Base-by-base conservation (phyloP, 148 eudicot genomes). In the Vaccinium myrtillus region DNA sequence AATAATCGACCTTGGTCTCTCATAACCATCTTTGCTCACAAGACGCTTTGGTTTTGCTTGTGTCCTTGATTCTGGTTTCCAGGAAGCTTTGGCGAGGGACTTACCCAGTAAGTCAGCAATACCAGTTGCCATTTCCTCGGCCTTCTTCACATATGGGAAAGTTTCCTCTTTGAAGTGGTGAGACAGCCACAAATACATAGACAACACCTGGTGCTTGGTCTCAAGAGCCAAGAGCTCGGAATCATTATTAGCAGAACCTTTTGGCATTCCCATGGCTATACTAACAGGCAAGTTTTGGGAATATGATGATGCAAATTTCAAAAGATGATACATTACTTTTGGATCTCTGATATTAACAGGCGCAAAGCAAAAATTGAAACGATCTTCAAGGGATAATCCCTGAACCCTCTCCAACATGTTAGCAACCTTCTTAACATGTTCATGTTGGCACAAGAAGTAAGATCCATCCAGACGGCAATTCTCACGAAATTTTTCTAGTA, bases 361-460 rank as follows among this genome's bases (percentile, higher is more conserved):
- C 63, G 99, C 98, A 92, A 96, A 96, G 89, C 99, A 96, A 86
- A 96, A 96, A 87, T 96, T 92, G 83, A 91, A 96, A 78, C 99
- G 97, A 86, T 96, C 99, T 89, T 93, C 95, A 70, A 96, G 87
- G 12, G 99, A 94, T 61, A 96, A 87, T 74, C 92, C 94, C 51
- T 86, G 92, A 86, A 96, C 91, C 89, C 88, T 96, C 89, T 94
- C 97, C 90, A 96, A 82, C 98, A 94, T 93, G 83, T 94, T 96
- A 88, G 99, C 98, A 77, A 96, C 91, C 83, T 93, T 96, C 82
- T 88, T 93, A 84, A 94, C 88, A 84, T 90, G 90, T 63, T 87
- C 85, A 76, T 94, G 95, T 58, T 90, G 93, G 87, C 97, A 92
- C 87, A 96, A 88, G 83, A 96, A 96, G 88, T 91, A 96, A 48